A percentile compares a stretch with the other conserved stretches of the same genome.
phyloP scores from a whole-genome alignment of 208 protist genomes.

The Blastocrithidia nonstop region DNA sequence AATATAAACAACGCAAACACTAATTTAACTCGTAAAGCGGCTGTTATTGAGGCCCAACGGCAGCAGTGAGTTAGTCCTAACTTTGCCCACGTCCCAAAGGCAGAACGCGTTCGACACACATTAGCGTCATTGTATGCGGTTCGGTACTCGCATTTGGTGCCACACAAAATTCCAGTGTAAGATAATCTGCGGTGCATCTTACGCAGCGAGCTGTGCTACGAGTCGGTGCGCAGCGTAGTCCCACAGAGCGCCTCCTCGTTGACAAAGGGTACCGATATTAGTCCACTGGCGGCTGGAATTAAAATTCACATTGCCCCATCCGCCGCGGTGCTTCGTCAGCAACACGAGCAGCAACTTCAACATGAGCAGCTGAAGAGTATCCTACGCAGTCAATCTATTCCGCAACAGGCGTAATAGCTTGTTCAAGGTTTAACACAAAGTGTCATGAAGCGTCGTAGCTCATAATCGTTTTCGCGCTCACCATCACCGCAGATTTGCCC shows the following conservation, averaged over 20 bases:
- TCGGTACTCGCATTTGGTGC: constrained; percentile 18
- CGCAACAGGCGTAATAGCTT: background rate
- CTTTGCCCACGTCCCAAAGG: constrained; percentile 14
- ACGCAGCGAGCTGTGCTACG: constrained; percentile 40
- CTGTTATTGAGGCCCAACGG: constrained; percentile 51
- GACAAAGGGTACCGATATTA: constrained; percentile 70
- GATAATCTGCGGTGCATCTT: constrained; percentile 52
- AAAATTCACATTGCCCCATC: constrained; percentile 80
- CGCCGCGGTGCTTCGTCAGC: constrained; percentile 20
- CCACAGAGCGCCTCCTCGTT: constrained; percentile 60
- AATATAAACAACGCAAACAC: too few species aligned
- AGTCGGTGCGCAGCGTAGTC: constrained; percentile 53
- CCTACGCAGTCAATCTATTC: background rate
- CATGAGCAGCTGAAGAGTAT: constrained; percentile 9
- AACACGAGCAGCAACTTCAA: constrained; percentile 16
- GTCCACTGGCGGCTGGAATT: constrained; percentile 59
- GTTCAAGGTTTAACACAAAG: background rate
- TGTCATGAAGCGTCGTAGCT: background rate
- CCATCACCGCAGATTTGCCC: background rate
- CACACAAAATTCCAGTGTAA: constrained; percentile 47
- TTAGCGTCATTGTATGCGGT: constrained; percentile 23
- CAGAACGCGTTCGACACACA: constrained; percentile 19
- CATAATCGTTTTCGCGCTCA: background rate
- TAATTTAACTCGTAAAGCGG: too few species aligned
- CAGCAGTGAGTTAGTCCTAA: constrained; percentile 54